phyloP scores from a whole-genome alignment of 768 basidiomycete species.

The Rhodotorula kratochvilovae region DNA sequence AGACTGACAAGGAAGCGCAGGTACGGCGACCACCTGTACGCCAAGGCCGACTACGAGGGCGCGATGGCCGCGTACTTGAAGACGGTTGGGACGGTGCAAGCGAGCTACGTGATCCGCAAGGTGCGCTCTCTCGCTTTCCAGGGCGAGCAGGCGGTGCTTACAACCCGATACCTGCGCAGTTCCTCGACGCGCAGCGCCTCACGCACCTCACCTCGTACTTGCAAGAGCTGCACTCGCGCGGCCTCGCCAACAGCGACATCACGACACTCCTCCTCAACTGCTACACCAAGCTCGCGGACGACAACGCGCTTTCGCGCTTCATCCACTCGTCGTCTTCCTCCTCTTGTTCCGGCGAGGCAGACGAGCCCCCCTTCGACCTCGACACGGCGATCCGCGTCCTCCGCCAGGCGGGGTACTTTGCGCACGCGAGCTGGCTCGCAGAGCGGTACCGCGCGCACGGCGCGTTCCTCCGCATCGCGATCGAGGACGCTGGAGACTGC shows the following conservation, averaged over 20 bases:
- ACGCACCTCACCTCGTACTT: conserved; percentile 92
- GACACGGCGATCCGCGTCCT: conserved; percentile 96
- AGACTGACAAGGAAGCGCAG: conserved; percentile 47
- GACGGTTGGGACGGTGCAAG: conserved; percentile 81
- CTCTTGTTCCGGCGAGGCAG: background rate
- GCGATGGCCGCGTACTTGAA: conserved; percentile 88
- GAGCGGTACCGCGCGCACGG: conserved; percentile 85
- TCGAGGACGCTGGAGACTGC: conserved; percentile 83
- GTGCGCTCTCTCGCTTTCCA: conserved; percentile 49
- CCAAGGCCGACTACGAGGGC: conserved; percentile 86
- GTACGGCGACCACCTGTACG: conserved; percentile 86
- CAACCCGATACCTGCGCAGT: conserved; percentile 53
- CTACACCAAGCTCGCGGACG: conserved; percentile 93
- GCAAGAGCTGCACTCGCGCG: conserved; percentile 84
- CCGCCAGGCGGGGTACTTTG: conserved; percentile 90
- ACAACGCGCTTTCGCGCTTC: conserved; percentile 78
- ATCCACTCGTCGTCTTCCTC: conserved; percentile 60
- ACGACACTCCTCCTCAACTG: conserved; percentile 95
- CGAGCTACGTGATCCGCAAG: conserved; percentile 96
- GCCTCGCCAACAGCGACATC: conserved; percentile 90
- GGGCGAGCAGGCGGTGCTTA: too few species aligned
- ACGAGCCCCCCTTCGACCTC: conserved; percentile 87
- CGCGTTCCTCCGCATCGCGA: conserved; percentile 86
- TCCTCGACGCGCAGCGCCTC: conserved; percentile 91
- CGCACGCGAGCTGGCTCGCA: conserved; percentile 89